Percentiles rank a stretch among this genome's conserved stretches.
Conservation (phyloP, 2,329 filamentous ascomycete species). For the Akanthomyces dipterigenus region DNA sequence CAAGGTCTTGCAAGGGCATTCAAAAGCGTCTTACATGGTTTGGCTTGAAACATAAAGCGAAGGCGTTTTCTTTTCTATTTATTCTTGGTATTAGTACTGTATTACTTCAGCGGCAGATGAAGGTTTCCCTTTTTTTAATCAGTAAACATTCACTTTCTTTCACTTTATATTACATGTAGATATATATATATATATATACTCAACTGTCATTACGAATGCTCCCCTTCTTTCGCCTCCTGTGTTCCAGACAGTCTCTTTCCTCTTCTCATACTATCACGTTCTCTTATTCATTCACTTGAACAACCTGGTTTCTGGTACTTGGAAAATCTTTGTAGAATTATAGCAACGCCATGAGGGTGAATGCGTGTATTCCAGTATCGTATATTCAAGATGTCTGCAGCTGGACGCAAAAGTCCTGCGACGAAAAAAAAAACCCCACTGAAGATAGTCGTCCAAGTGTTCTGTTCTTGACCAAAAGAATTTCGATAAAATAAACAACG, state of each 20-base stretch:
- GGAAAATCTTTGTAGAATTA: too few species aligned
- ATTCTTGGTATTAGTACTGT: neutral
- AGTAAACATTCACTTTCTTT: neutral
- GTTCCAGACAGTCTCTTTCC: neutral
- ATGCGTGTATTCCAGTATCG: neutral
- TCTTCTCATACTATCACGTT: neutral
- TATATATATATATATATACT: neutral
- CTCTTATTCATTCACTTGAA: neutral
- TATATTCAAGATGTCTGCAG: neutral
- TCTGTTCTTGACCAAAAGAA: constrained; percentile 4
- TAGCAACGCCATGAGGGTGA: neutral
- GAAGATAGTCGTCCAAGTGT: neutral
- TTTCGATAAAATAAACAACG: neutral
- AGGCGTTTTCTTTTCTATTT: neutral
- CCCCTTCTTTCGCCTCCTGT: neutral
- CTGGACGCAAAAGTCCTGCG: neutral
- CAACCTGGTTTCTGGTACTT: too few species aligned
- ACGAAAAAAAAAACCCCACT: neutral
- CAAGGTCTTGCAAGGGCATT: neutral
- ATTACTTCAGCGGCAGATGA: neutral
- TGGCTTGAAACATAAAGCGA: constrained; percentile 1
- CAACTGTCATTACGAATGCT: neutral
- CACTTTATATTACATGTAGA: neutral
- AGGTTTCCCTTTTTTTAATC: neutral
- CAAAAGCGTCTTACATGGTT: neutral